Percentiles rank a stretch among this genome's conserved stretches.
Conservation (phyloP, 305 asterid genomes). For the Solanum hybrid region DNA sequence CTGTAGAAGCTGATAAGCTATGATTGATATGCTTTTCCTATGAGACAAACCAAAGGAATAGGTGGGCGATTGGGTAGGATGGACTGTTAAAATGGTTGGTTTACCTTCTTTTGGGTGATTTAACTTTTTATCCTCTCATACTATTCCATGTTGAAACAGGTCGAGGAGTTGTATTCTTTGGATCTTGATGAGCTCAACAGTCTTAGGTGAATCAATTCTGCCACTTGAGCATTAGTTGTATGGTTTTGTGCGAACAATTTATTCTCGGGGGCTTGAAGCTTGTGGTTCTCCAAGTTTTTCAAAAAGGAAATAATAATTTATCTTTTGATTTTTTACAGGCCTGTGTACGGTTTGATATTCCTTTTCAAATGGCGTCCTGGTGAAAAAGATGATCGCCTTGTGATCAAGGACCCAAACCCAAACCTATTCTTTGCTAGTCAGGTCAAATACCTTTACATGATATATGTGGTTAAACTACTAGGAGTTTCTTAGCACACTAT, state of each 20-base stretch:
- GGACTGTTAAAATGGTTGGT: background rate
- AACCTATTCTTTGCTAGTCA: constrained; percentile 92
- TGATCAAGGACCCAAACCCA: constrained; percentile 84
- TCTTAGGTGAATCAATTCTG: constrained; percentile 45
- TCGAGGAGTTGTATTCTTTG: constrained; percentile 91
- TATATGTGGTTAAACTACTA: background rate
- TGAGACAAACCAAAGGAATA: background rate
- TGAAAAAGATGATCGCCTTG: constrained; percentile 84
- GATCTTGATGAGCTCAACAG: constrained; percentile 75
- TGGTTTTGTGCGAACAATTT: background rate
- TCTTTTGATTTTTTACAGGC: constrained; percentile 34
- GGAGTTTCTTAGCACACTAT: background rate
- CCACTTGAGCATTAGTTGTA: background rate
- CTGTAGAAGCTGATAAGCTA: background rate
- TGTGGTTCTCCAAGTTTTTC: background rate
- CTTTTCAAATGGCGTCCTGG: constrained; percentile 98
- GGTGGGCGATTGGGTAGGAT: background rate
- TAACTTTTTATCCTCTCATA: background rate
- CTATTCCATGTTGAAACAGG: constrained; percentile 39
- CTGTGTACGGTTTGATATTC: constrained; percentile 80
- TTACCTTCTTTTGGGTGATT: background rate
- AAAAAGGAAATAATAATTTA: background rate
- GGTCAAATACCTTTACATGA: constrained; percentile 30
- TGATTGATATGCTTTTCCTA: background rate
- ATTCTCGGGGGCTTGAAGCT: background rate